Evolutionary conservation across 2,329 filamentous ascomycete species (phyloP), one percentile per base, ranked within the genome.

Genomic region (Zymoseptoria passerinii): DNA sequence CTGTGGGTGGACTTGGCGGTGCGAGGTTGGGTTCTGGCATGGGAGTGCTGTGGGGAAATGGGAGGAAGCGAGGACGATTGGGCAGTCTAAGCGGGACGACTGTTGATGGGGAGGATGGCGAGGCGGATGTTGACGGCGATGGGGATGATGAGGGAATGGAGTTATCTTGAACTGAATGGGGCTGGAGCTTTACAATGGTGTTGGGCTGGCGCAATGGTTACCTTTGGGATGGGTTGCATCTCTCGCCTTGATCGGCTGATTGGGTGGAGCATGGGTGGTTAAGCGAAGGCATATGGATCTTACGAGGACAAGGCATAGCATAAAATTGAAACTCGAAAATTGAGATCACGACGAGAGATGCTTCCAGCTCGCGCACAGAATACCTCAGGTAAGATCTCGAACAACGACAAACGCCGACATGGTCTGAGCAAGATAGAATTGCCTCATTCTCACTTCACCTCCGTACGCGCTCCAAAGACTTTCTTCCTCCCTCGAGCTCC

Each of bases 1-100:
- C 80, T 58, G 78, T 84, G 2, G 81, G 81, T 9, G 80, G 78
- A 5, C 71, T 83, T 27, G 79, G 78, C 28, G 75, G 76, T 8
- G 78, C 77, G n/a, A 73, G 74, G 57, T 72, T 76, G 61, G 78
- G 73, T 63, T 75, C 71, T 56, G 72, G 72, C 19, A 70, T 69
- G 62, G 68, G 48, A 52, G 66, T 63, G 28, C 56, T 66, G 18
- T 67, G 67, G 64, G 68, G 70, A 4, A 71, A 70, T 44, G 74
- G 72, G 3, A 72, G 76, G 48, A 79, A 78, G 69, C 66, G 77
- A 55, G 77, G 76, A 8, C 65, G 76, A 9, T 68, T 73, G 4
- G 73, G 68, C 6, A 76, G 74, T 48, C 73, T 75, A 10, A 74
- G 74, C 4, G 76, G 75, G 6, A 73, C 70, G 4, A 75, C 75